Base-by-base conservation (phyloP, 2,329 filamentous ascomycete genomes). In the Penicillium griseofulvum region DNA sequence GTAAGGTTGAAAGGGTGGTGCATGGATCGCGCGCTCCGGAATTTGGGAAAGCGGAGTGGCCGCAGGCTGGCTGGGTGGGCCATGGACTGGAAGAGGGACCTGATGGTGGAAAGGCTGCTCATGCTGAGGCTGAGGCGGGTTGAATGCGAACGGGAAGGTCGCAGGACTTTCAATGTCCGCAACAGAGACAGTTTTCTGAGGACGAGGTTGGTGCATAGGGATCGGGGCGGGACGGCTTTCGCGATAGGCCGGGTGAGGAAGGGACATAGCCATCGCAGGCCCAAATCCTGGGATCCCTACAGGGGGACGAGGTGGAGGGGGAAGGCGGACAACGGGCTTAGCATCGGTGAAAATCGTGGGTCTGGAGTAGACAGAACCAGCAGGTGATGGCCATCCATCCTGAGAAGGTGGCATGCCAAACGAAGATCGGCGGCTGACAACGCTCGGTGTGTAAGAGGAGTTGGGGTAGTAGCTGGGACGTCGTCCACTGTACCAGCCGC, bases 31-130 rank as follows among this genome's bases (percentile, higher is more conserved):
- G 53, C 92, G 86, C 74, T 97, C 93, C 2, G 92, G 92, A 58
- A 97, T 96, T 66, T 96, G 91, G 22, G 91, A 93, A 33, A 96
- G 79, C 0, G 92, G 91, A 1, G 92, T 95, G 19, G 88, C 88
- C 5, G 88, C 87, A 52, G 84, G 79, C 63, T 91, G 88, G 52
- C 84, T 86, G 29, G 86, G 82, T 67, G 88, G 85, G 19, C 79
- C 77, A 58, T 79, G 79, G 45, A 91, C 83, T 63, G 92, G 88
- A 4, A 87, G 75, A 2, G 92, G 93, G n/a, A 96, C 86, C 73
- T 97, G 92, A 66, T 96, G 92, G 64, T 96, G 91, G 80, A 97
- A 97, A 0, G 92, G 90, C 69, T 92, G 90, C 65, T 93, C 88
- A 66, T 88, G 81, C 68, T 87, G 83, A 61, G 84, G 81, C 66